Evolutionary conservation across 106 monocot species (phyloP).

Genomic region (Phalaenopsis aphrodite): DNA sequence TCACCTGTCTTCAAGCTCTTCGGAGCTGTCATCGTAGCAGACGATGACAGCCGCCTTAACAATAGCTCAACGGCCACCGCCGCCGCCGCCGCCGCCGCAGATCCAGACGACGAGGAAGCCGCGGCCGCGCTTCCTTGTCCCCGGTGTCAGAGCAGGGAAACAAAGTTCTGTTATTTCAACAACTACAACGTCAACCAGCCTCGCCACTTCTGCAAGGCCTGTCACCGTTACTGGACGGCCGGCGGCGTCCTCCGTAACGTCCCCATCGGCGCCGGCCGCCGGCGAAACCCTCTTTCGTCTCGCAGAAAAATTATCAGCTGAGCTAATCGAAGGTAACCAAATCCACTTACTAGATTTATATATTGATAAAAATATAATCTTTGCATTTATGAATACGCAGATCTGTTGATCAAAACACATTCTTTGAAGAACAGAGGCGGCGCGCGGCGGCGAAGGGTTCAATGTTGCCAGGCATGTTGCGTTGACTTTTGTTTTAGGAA

Average conservation of each 20-base stretch:
- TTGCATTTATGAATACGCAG: neutral
- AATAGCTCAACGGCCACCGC: neutral
- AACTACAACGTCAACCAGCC: slow-evolving; percentile 47
- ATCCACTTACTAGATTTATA: no score
- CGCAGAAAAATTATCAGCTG: neutral
- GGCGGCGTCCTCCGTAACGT: slow-evolving; percentile 53
- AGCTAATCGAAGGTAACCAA: no score
- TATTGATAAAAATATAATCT: no score
- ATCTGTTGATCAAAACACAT: neutral
- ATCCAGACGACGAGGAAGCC: slow-evolving; percentile 1
- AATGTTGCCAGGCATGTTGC: neutral
- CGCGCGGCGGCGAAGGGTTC: neutral
- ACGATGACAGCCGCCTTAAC: neutral
- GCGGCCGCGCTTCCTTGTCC: slow-evolving; percentile 26
- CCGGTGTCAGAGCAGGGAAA: slow-evolving; percentile 46
- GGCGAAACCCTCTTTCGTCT: neutral
- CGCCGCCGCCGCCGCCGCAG: neutral
- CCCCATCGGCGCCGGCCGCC: slow-evolving; percentile 19
- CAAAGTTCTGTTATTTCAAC: slow-evolving; percentile 13
- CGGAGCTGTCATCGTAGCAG: slow-evolving; percentile 1
- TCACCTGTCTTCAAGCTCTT: slow-evolving; percentile 5
- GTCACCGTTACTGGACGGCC: slow-evolving; percentile 65
- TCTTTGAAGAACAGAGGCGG: neutral
- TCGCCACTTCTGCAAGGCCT: slow-evolving; percentile 53
- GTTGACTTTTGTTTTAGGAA: neutral